These are phyloP conservation scores for Dissophora globulifera DNA, from an alignment of 192 early-diverging fungal species.

Conservation along the genomic window DNA sequence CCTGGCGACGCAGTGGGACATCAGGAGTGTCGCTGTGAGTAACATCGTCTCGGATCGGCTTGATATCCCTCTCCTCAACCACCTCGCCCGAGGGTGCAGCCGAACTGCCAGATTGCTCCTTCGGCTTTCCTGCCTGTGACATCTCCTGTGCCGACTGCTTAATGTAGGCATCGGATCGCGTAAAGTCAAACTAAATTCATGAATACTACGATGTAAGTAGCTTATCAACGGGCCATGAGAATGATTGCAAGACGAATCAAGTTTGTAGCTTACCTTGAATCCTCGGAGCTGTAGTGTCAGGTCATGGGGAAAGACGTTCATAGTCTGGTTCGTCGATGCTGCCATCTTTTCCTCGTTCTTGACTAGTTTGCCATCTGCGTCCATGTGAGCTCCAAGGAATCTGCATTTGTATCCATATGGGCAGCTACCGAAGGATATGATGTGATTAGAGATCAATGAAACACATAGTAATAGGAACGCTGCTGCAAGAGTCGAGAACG, in stretches of 20 bases:
- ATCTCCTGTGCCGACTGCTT: constrained; percentile 44
- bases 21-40: constrained; percentile 41
- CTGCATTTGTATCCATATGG: constrained; percentile 73
- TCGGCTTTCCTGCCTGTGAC: constrained; percentile 15
- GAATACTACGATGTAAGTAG: too few species aligned
- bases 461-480: background rate
- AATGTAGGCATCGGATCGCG: constrained; percentile 37
- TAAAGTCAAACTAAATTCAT: constrained; percentile 50
- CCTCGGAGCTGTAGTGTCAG: constrained; percentile 20
- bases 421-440: too few species aligned
- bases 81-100: background rate
- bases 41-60: constrained; percentile 23
- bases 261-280: constrained; percentile 29
- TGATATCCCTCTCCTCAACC: constrained; percentile 38
- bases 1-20: constrained; percentile 56
- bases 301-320: constrained; percentile 30
- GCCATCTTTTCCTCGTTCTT: constrained; percentile 65
- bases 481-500: constrained; percentile 25
- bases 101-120: background rate
- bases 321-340: constrained; percentile 5
- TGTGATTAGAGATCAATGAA: too few species aligned
- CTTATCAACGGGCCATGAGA: too few species aligned
- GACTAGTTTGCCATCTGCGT: constrained; percentile 58
- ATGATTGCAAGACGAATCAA: too few species aligned
- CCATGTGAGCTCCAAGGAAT: constrained; percentile 64